These are phyloP conservation scores for Beauveria asiatica DNA, from an alignment of 2,329 filamentous ascomycete species.

Conservation along the genomic window DNA sequence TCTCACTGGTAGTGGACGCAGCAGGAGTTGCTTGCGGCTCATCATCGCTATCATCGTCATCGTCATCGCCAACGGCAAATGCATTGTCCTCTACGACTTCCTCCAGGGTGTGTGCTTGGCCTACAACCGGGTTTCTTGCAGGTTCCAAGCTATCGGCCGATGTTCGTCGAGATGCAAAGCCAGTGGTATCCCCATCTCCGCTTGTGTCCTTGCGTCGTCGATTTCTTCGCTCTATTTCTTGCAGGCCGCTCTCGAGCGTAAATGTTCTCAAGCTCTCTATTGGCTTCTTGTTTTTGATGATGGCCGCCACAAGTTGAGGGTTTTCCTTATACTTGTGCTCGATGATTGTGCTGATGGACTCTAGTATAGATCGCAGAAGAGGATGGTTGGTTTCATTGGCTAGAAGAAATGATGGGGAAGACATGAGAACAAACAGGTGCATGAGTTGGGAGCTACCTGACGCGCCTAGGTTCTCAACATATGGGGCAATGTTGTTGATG, in stretches of 20 bases:
- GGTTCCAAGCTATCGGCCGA: slow-evolving; percentile 63
- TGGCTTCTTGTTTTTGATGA: slow-evolving; percentile 70
- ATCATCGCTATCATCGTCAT: slow-evolving; percentile 43
- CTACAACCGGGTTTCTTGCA: slow-evolving; percentile 31
- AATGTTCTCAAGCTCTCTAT: slow-evolving; percentile 82
- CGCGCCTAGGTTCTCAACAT: slow-evolving; percentile 67
- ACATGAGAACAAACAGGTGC: slow-evolving; percentile 87
- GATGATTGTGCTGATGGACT: slow-evolving; percentile 81
- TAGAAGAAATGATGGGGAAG: slow-evolving; percentile 81
- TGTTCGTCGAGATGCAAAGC: slow-evolving; percentile 43
- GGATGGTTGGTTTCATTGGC: slow-evolving; percentile 87
- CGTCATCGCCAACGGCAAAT: slow-evolving; percentile 72
- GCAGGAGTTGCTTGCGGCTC: slow-evolving; percentile 48
- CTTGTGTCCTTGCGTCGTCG: slow-evolving; percentile 58
- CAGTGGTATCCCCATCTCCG: slow-evolving; percentile 40
- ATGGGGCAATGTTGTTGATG: slow-evolving; percentile 85
- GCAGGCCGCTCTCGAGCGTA: slow-evolving; percentile 83
- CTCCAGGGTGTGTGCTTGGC: slow-evolving; percentile 21
- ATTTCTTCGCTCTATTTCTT: slow-evolving; percentile 77
- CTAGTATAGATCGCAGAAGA: slow-evolving; percentile 71
- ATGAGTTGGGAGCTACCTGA: slow-evolving; percentile 73
- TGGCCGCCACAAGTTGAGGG: slow-evolving; percentile 67
- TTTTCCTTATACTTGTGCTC: slow-evolving; percentile 84
- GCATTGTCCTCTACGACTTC: slow-evolving; percentile 55
- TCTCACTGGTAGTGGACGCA: slow-evolving; percentile 55